These are phyloP conservation scores for Lactarius trivialis DNA, from an alignment of 768 basidiomycete species.

Conservation along the genomic window DNA sequence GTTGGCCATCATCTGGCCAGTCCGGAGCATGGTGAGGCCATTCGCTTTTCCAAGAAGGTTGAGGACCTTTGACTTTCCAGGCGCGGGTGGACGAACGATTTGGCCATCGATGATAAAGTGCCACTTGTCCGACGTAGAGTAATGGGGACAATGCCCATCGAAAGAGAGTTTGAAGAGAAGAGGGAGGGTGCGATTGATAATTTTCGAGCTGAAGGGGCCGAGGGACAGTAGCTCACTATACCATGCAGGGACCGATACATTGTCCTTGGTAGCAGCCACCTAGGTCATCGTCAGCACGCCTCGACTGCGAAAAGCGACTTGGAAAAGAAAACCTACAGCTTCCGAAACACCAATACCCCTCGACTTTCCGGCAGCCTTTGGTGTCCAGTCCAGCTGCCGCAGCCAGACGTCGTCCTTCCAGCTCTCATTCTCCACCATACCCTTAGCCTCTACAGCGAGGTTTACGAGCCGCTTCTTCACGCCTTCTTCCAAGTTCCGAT, in stretches of 20 bases:
- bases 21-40: constrained; percentile 39
- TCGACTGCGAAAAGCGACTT: background rate
- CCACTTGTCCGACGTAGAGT: constrained; percentile 57
- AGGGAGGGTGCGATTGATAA: constrained; percentile 54
- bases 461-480: constrained; percentile 56
- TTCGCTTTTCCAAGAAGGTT: constrained; percentile 43
- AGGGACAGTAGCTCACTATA: constrained; percentile 43
- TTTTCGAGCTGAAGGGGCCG: constrained; percentile 37
- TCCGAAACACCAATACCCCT: constrained; percentile 45
- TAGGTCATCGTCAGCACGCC: background rate
- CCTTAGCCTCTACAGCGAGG: constrained; percentile 54
- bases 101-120: constrained; percentile 41
- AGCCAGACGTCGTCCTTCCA: constrained; percentile 82
- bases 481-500: constrained; percentile 58
- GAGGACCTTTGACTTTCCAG: constrained; percentile 38
- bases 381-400: constrained; percentile 91
- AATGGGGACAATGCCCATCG: constrained; percentile 54
- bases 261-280: background rate
- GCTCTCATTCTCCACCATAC: constrained; percentile 40
- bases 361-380: constrained; percentile 68
- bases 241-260: constrained; percentile 42
- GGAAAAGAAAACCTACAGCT: constrained; percentile 24
- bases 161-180: constrained; percentile 58
- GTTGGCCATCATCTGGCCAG: constrained; percentile 36
- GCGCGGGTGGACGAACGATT: constrained; percentile 38